Conservation (phyloP, 2,329 filamentous ascomycete species). For the Xylaria sp. region DNA sequence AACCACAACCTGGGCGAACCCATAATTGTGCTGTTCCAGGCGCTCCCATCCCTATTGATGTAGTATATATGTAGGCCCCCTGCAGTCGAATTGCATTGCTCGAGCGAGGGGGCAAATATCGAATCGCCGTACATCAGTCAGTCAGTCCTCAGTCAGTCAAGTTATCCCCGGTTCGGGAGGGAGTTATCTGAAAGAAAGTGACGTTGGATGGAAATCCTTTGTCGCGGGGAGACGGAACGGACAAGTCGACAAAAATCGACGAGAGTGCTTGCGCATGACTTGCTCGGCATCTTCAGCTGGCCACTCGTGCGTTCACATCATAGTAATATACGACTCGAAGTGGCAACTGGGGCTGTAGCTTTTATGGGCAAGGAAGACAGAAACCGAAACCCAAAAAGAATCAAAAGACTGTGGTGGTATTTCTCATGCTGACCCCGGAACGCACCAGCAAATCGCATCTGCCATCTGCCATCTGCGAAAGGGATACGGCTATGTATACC, state of each 20-base stretch:
- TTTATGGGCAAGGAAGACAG: not conserved
- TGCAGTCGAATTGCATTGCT: not conserved
- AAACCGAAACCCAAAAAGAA: not conserved
- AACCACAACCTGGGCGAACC: not conserved
- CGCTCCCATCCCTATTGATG: not conserved
- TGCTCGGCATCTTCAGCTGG: conserved; percentile 24
- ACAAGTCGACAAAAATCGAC: conserved; percentile 16
- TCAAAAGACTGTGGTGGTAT: not conserved
- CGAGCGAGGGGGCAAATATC: not conserved
- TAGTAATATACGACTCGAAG: conserved; percentile 20
- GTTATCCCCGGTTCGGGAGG: not conserved
- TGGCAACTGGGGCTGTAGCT: conserved; percentile 16
- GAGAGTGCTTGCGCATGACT: conserved; percentile 14
- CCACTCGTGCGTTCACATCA: conserved; percentile 7
- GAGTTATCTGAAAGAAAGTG: not conserved
- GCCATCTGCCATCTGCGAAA: not conserved
- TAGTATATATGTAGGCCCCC: not conserved
- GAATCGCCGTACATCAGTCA: not conserved
- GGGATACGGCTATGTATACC: conserved; percentile 9
- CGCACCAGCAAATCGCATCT: conserved; percentile 8
- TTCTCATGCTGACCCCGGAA: not conserved
- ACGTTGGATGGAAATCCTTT: not conserved
- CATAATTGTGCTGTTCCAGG: not conserved
- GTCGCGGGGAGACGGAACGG: not conserved
- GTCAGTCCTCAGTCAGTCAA: not conserved